Evolutionary conservation across 495 filamentous ascomycete species (phyloP), one percentile per base, ranked within the genome.

Genomic region (Aspergillus heteromorphus): DNA sequence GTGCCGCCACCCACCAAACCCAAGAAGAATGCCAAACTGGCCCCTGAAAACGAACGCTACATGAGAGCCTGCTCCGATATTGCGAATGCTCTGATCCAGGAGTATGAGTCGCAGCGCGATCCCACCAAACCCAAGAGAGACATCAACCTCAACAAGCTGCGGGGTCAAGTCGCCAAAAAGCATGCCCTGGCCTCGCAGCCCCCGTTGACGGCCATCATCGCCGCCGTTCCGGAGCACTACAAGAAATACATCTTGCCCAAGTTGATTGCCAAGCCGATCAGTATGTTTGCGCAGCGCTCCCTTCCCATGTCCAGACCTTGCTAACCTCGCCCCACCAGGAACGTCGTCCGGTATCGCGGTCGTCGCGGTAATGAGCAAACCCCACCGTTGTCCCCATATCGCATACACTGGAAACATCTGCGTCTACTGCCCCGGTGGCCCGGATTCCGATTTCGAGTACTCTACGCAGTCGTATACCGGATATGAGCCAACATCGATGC

Each of bases 291-390:
- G 6, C 9, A 7, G 23, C 29, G 48, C 0, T 13, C 17, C 43
- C 1, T 13, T 11, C 13, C 13, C 10, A n/a, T 10, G 10, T n/a
- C 38, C 29, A 0, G 14, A 31, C 18, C 18, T 4, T 23, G 8
- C 17, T 18, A 55, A 10, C 19, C 60, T 73, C 34, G n/a, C 18
- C n/a, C 7, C 48, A 11, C 36, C 57, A 86, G 84, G 87, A 65
- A 95, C 90, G 11, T 93, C 92, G 5, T 96, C 92, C 38, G 93
- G 93, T 31, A 97, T 98, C 60, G 95, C 93, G n/a, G 95, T 98
- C 9, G 93, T 98, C 36, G 93, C 95, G 16, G 95, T 98, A 50
- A 97, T 98, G 93, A 97, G 93, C 79, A 98, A 97, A 72, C 93
- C 93, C 27, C 93, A 98, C 67, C 83, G 93, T 58, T 98, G 93